phyloP scores from a whole-genome alignment of 1,139 yeast species.

The Pichia sp. region DNA sequence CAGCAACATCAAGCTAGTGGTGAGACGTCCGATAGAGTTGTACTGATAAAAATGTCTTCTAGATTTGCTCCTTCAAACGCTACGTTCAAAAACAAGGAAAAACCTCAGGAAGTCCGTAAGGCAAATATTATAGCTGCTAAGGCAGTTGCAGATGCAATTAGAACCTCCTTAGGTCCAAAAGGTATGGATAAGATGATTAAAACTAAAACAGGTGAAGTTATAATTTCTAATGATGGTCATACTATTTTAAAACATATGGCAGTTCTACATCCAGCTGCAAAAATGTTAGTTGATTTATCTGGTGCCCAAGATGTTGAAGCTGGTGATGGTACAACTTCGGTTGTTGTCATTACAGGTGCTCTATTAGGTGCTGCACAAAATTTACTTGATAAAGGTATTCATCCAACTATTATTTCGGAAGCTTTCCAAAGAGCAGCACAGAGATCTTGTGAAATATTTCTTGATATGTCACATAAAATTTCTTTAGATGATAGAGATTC shows the following conservation, averaged over 20 bases:
- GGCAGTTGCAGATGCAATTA: constrained; percentile 96
- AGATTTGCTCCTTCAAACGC: constrained; percentile 62
- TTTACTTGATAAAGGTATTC: constrained; percentile 82
- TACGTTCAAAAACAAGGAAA: constrained; percentile 88
- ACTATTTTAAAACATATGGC: constrained; percentile 97
- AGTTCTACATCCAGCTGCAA: constrained; percentile 95
- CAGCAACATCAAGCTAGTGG: not conserved
- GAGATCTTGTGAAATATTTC: constrained; percentile 76
- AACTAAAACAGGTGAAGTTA: constrained; percentile 85
- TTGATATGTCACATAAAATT: constrained; percentile 78
- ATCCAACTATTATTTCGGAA: constrained; percentile 92
- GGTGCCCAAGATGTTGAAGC: constrained; percentile 98
- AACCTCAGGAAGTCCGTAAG: constrained; percentile 95
- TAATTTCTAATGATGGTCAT: constrained; percentile 97
- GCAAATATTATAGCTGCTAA: constrained; percentile 92
- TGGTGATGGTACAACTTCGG: constrained; percentile 98
- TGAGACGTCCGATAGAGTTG: not conserved
- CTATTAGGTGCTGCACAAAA: constrained; percentile 91
- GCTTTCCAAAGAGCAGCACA: constrained; percentile 90
- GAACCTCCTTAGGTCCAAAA: constrained; percentile 96
- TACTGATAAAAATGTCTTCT: constrained; percentile 19
- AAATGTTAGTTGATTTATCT: constrained; percentile 94
- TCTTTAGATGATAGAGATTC: constrained; percentile 73
- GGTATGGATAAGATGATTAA: constrained; percentile 99
- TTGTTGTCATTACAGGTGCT: constrained; percentile 92